Evolutionary conservation across 306 rosid species (phyloP).

Genomic region (Rosa persica): DNA sequence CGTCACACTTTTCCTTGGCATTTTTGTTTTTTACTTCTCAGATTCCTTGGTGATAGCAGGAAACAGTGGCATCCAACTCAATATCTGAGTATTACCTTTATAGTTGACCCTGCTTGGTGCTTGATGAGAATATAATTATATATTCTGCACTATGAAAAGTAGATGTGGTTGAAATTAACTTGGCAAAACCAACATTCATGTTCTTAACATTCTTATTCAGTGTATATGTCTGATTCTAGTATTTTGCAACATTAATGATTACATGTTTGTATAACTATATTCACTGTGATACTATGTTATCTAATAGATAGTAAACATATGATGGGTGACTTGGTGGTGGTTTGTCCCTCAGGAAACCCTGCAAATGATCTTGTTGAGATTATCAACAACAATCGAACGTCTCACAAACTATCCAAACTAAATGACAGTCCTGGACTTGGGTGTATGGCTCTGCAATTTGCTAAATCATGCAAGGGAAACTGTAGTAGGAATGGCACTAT

Average conservation of each 20-base stretch:
- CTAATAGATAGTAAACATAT: background rate
- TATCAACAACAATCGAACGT: slow-evolving; percentile 75
- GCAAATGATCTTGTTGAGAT: slow-evolving; percentile 71
- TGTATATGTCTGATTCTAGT: background rate
- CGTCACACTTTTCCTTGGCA: background rate
- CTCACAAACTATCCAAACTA: slow-evolving; percentile 56
- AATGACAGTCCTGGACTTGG: slow-evolving; percentile 83
- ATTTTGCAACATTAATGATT: background rate
- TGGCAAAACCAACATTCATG: background rate
- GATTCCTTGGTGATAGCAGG: background rate
- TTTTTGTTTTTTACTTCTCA: background rate
- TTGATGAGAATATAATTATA: background rate
- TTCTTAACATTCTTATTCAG: background rate
- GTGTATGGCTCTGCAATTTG: slow-evolving; percentile 91
- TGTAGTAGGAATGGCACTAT: slow-evolving; percentile 59
- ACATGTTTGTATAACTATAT: background rate
- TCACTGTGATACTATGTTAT: background rate
- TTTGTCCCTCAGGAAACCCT: slow-evolving; percentile 69
- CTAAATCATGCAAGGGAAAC: slow-evolving; percentile 69
- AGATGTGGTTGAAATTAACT: background rate
- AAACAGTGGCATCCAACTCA: background rate
- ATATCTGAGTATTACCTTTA: background rate
- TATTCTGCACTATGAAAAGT: background rate
- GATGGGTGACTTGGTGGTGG: slow-evolving; percentile 4
- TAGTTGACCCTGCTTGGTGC: background rate